Percentiles rank a stretch among this genome's conserved stretches.
Evolutionary conservation across 192 early-diverging fungal genomes (phyloP).

Genomic region (Backusella tuberculispora): DNA sequence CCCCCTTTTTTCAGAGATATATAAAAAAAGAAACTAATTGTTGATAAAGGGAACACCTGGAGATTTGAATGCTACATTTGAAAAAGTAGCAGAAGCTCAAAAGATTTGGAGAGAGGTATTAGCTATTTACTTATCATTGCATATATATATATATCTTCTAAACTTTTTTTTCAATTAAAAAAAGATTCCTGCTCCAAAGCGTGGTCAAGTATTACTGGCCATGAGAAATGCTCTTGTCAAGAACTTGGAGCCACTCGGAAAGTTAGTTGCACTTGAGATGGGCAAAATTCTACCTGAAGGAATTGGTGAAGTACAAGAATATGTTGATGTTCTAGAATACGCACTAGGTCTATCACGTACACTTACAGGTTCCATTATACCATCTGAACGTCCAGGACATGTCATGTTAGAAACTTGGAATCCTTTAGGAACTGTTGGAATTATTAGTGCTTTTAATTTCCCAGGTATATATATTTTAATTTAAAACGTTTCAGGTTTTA

Average conservation of each 20-base stretch:
- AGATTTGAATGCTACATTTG: slow-evolving; percentile 68
- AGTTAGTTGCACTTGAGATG: slow-evolving; percentile 89
- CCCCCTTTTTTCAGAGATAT: not conserved
- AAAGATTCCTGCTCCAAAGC: slow-evolving; percentile 78
- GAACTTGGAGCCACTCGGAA: slow-evolving; percentile 81
- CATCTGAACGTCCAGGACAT: slow-evolving; percentile 90
- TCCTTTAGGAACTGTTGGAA: slow-evolving; percentile 88
- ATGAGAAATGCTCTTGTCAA: slow-evolving; percentile 83
- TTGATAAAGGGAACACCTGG: slow-evolving; percentile 47
- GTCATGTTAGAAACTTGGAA: slow-evolving; percentile 97
- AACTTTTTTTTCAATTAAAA: not conserved
- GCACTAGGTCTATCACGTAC: slow-evolving; percentile 85
- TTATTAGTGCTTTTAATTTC: slow-evolving; percentile 97
- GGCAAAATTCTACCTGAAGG: slow-evolving; percentile 95
- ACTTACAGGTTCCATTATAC: slow-evolving; percentile 82
- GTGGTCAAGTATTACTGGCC: slow-evolving; percentile 88
- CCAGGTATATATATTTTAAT: slow-evolving; percentile 50
- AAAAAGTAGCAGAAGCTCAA: slow-evolving; percentile 65
- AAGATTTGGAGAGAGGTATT: slow-evolving; percentile 62
- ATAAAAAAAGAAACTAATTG: not conserved
- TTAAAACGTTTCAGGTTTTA: slow-evolving; percentile 45
- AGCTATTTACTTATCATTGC: not conserved
- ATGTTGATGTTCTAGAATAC: slow-evolving; percentile 93
- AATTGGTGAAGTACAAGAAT: slow-evolving; percentile 95
- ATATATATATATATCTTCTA: too few species aligned